phyloP scores from a whole-genome alignment of 2,329 filamentous ascomycete species.

The Teratosphaeria gauchensis region DNA sequence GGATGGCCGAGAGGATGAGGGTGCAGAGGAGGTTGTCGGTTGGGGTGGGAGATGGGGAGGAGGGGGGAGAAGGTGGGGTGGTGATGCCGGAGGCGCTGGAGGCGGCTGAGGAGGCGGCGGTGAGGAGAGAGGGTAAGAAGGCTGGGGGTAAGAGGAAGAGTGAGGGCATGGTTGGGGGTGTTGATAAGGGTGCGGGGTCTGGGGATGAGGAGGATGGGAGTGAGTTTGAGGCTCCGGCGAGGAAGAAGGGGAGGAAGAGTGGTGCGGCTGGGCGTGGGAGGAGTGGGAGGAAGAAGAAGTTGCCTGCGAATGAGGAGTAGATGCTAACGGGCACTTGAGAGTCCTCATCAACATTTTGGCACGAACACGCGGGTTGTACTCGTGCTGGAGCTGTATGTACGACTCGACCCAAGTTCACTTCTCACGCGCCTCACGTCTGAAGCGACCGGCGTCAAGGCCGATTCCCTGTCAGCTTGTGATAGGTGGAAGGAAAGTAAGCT shows the following conservation, averaged over 20 bases:
- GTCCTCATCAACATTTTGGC: too few species aligned
- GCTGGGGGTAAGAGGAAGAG: constrained; percentile 7
- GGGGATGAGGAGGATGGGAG: constrained; percentile 5
- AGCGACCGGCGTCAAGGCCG: too few species aligned
- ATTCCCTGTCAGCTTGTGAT: too few species aligned
- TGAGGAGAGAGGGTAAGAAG: constrained; percentile 5
- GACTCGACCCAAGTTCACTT: too few species aligned
- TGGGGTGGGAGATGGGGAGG: constrained; percentile 1
- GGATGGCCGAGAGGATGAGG: constrained; percentile 49
- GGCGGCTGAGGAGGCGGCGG: not conserved
- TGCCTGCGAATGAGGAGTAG: not conserved
- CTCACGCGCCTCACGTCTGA: too few species aligned
- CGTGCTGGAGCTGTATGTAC: too few species aligned
- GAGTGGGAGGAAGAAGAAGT: constrained; percentile 1
- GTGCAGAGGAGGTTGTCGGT: constrained; percentile 13
- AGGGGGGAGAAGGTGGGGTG: not conserved
- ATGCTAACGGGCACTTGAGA: not conserved
- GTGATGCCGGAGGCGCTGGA: not conserved
- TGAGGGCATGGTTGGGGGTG: not conserved
- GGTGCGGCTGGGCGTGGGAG: not conserved
- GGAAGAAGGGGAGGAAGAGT: constrained; percentile 7
- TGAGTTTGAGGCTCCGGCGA: constrained; percentile 9
- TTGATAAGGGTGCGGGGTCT: not conserved
- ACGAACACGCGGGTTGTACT: too few species aligned
- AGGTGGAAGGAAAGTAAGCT: too few species aligned